Evolutionary conservation across 306 rosid species (phyloP), one percentile per base, ranked within the genome.

Genomic region (Vachellia pachyceras): DNA sequence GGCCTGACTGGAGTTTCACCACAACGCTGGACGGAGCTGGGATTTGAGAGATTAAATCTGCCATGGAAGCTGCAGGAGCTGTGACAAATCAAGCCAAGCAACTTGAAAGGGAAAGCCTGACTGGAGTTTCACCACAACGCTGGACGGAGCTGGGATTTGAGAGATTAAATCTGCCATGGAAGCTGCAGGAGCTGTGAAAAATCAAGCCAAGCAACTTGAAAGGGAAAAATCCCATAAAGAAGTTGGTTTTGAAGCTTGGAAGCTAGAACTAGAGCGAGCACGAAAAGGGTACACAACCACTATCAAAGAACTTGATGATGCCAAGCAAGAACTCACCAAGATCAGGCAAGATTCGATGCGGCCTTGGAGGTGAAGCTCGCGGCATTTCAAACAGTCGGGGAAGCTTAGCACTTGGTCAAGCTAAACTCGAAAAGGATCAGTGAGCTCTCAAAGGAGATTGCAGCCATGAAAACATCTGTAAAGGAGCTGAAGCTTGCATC

Each of bases 341-440:
- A 86, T 93, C 44, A 87, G 98, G 47, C 99, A 90, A 77, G 98
- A 93, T 84, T 91, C 8, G 99, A 93, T 55, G 89, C 93, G 0
- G 93, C 98, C 25, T 84, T 95, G 82, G 99, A 95, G 87, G 89
- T 91, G 17, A 95, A 93, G 73, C 72, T 84, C 20, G 90, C 88
- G 39, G 97, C 99, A 0, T 95, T 95, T 79, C 99, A 95, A 60
- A 84, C 84, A n/a, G 99, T 93, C 11, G 98, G 91, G 18, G 99
- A 95, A 83, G 98, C 97, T 1, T 94, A 90, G 58, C 91, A 94
- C 37, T 89, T 92, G 0, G 96, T 94, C 0, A 90, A 91, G 6
- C 20, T 87, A 11, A 88, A 89, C 85, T 33, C 85, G 0, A 96
- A 95, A 54, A 90, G 87, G 82, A 61, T 76, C 69, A 66, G 58